Conservation (phyloP, 2,329 filamentous ascomycete genomes). For the Trichoderma sp. region DNA sequence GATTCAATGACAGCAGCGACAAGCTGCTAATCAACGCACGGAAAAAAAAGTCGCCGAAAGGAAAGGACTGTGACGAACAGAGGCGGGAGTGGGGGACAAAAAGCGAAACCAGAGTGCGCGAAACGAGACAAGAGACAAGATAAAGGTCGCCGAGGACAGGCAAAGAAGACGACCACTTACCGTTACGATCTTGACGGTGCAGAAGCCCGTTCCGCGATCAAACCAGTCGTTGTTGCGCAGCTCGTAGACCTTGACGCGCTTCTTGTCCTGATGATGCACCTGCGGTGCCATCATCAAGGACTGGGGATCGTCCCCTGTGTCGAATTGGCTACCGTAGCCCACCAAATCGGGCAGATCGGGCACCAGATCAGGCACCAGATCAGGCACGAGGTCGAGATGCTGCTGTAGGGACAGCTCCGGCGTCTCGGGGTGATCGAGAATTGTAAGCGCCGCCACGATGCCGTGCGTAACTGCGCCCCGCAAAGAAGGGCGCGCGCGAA, state of each 20-base stretch:
- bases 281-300: constrained; percentile 68
- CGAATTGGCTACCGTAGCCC: constrained; percentile 47
- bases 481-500: constrained; percentile 20
- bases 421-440: constrained; percentile 50
- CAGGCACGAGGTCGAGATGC: constrained; percentile 55
- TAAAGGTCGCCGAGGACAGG: neutral
- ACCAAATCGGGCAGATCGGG: constrained; percentile 52
- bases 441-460: constrained; percentile 56
- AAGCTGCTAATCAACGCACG: neutral
- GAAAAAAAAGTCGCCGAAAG: neutral
- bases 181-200: constrained; percentile 70
- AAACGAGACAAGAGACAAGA: neutral
- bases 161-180: constrained; percentile 48
- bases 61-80: neutral
- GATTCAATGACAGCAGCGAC: neutral
- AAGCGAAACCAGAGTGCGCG: neutral
- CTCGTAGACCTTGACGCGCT: constrained; percentile 97
- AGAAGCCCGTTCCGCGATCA: constrained; percentile 94
- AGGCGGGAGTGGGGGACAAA: neutral
- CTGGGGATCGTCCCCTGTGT: constrained; percentile 53
- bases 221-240: constrained; percentile 99
- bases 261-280: constrained; percentile 67
- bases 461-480: constrained; percentile 32
- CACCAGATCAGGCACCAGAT: constrained; percentile 52
- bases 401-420: constrained; percentile 58